Percentiles rank a stretch among this genome's conserved stretches.
phyloP scores from a whole-genome alignment of 352 stramenopile species.

The Phytophthora niederhauseri region DNA sequence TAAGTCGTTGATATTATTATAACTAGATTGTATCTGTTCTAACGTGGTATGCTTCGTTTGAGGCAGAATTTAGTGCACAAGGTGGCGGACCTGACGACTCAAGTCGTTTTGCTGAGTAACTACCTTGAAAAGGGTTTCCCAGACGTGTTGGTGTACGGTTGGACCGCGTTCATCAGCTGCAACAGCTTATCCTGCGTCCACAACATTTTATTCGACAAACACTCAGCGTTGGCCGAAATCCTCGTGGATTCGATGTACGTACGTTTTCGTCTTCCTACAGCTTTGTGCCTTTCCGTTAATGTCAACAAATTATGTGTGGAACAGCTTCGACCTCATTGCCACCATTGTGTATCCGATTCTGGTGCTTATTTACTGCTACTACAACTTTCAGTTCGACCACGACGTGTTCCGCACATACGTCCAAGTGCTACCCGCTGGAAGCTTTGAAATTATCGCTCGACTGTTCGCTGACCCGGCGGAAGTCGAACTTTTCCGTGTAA shows the following conservation, averaged over 20 bases:
- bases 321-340: constrained; percentile 45
- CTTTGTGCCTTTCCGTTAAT: background rate
- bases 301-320: background rate
- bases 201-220: constrained; percentile 27
- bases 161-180: constrained; percentile 30
- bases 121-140: constrained; percentile 46
- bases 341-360: constrained; percentile 43
- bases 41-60: constrained; percentile 5
- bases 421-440: constrained; percentile 18
- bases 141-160: constrained; percentile 31
- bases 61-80: constrained; percentile 48
- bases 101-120: constrained; percentile 32
- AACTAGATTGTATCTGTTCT: constrained; percentile 3
- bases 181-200: constrained; percentile 36
- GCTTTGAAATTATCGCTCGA: constrained; percentile 40
- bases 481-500: constrained; percentile 36
- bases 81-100: constrained; percentile 30
- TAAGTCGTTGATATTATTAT: constrained; percentile 15
- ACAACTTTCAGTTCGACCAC: constrained; percentile 42
- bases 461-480: constrained; percentile 41
- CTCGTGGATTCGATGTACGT: constrained; percentile 48
- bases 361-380: constrained; percentile 38
- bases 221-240: constrained; percentile 40
- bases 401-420: constrained; percentile 31
- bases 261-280: constrained; percentile 8